A percentile compares a stretch with the other conserved stretches of the same genome.
phyloP scores from a whole-genome alignment of 2,329 filamentous ascomycete genomes.

The Fusarium haematococcum region DNA sequence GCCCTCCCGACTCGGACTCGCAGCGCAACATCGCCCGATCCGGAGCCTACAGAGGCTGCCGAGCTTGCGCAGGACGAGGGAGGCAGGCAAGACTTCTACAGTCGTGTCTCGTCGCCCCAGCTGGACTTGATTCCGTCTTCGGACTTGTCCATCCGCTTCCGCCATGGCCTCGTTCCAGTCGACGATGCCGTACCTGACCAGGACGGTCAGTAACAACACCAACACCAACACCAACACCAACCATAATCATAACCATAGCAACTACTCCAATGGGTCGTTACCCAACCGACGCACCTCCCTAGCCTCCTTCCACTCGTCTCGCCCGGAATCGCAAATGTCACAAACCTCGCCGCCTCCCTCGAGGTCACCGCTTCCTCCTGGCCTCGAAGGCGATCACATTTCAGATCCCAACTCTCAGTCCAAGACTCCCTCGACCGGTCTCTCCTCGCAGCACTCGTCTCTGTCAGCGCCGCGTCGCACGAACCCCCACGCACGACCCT shows the following conservation, averaged over 20 bases:
- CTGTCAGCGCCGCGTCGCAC: constrained; percentile 64
- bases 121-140: constrained; percentile 19
- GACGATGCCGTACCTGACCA: constrained; percentile 56
- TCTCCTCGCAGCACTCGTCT: constrained; percentile 72
- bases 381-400: constrained; percentile 63
- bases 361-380: constrained; percentile 65
- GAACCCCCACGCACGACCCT: constrained; percentile 63
- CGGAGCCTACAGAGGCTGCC: constrained; percentile 35
- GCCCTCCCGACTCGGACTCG: constrained; percentile 25
- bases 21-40: constrained; percentile 33
- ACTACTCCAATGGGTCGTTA: constrained; percentile 48
- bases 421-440: constrained; percentile 69
- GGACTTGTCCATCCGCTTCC: constrained; percentile 25
- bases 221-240: constrained; percentile 28
- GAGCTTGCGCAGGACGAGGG: constrained; percentile 15
- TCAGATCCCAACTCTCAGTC: constrained; percentile 71
- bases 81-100: background rate
- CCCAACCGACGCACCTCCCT: constrained; percentile 65
- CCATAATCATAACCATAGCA: constrained; percentile 52
- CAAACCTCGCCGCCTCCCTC: constrained; percentile 64
- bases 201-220: constrained; percentile 44
- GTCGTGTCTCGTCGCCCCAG: constrained; percentile 22
- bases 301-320: constrained; percentile 72
- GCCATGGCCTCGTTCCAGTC: constrained; percentile 47
- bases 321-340: constrained; percentile 69